Evolutionary conservation across 345 rosid species (phyloP), one percentile per base, ranked within the genome.

Genomic region (Excoecaria agallocha): DNA sequence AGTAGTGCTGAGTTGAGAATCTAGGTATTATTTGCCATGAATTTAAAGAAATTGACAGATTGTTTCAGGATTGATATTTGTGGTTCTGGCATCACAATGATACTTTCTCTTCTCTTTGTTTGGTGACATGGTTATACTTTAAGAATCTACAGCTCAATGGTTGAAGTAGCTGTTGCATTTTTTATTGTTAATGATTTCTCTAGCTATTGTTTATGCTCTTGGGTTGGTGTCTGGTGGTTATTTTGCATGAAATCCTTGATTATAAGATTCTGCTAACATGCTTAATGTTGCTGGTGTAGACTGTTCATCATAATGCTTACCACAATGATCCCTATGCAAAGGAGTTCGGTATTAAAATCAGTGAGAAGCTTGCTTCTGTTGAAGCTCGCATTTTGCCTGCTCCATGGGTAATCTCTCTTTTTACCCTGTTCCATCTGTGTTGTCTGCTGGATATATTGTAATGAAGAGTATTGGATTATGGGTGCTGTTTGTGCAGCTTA

Each of bases 311-410:
- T 56, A 95, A 95, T 83, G 92, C 89, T 13, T 93, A 93, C 69
- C 74, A 69, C 46, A 62, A 87, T 10, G 99, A 95, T 80, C 96
- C 89, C 5, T 91, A 90, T 61, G 99, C 99, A 2, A 84, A 89
- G 76, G 99, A 95, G 79, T 93, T 95, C 81, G 99, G 98, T n/a
- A 95, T 95, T 66, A 93, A 87, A 77, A 95, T 95, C 48, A 93
- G 94, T 50, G 87, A 90, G 59, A 88, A 66, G 79, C 98, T 95
- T 57, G 97, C 99, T 12, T 88, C 92, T 38, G 98, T 95, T 69
- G 99, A 95, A 79, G 99, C 99, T 77, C 97, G 98, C 46, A 91
- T 95, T 74, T 85, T 95, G 48, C 98, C 98, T 71, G 87, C 99
- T 10, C 99, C 99, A 17, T 84, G 92, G 99, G 99, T 93, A 84